Base-by-base conservation (phyloP, 2,329 filamentous ascomycete species). In the Fusarium oligoseptatum region DNA sequence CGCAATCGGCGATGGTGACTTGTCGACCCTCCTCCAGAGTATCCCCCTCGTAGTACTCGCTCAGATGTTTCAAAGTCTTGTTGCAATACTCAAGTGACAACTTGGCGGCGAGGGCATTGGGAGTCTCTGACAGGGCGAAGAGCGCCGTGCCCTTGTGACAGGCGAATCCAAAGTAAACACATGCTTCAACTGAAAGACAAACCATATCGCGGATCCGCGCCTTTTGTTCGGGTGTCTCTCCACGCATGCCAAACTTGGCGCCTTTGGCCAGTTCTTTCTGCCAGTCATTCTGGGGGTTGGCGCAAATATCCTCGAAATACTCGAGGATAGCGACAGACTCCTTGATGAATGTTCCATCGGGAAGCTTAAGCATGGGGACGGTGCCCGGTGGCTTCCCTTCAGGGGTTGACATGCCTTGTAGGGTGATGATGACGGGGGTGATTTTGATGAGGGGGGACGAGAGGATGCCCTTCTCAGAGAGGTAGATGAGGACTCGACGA, bases 301-400 rank as follows among this genome's bases (percentile, higher is more conserved):
- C 52, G n/a, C 74, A 77, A 0, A 69, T 73, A 4, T 75, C 74
- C 17, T 76, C 74, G 1, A 76, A 48, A 8, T 77, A 77, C 2
- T 67, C 65, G 2, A 76, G 24, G 4, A 75, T 76, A 4, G 74
- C 63, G 2, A 77, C 17, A 0, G 74, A 76, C 34, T 76, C 67
- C 11, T 69, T 76, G 63, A 76, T 76, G 10, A 75, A 77, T 0
- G 50, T 39, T 3, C 74, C 72, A 2, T 77, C 69, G 2, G 72
- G 67, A 0, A 77, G 67, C 3, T 64, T 64, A 2, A 77, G 39
- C 0, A 77, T 41, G 0, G 74, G 74, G 2, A 55, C 64, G 4
- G 66, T 64, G 0, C 74, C 74, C 3, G 22, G 27, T 6, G 74
- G 74, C 12, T 75, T 76, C 0, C 74, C 72, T 1, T 62, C 66